A percentile compares a stretch with the other conserved stretches of the same genome.
Evolutionary conservation across 768 basidiomycete genomes (phyloP).

Genomic region (Leccinum disarticulatum): DNA sequence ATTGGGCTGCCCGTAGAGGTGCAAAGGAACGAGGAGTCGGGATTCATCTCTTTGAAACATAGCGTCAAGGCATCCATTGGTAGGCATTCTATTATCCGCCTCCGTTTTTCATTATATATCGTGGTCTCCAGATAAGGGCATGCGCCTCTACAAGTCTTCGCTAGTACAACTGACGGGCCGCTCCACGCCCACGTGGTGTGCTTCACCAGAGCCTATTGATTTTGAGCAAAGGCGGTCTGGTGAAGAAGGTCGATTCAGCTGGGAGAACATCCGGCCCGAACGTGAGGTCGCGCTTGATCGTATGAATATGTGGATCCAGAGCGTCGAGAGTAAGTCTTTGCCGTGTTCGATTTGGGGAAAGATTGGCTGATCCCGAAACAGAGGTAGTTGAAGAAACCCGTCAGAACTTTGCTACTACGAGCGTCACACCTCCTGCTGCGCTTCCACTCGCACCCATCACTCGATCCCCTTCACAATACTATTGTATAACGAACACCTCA

Average conservation of each 20-base stretch:
- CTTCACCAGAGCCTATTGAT: constrained; percentile 32
- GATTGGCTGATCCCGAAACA: constrained; percentile 30
- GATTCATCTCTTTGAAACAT: constrained; percentile 57
- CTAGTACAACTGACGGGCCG: constrained; percentile 41
- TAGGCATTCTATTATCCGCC: constrained; percentile 31
- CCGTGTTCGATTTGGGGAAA: background rate
- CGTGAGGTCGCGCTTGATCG: constrained; percentile 48
- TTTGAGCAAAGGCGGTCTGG: constrained; percentile 34
- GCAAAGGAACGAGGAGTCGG: constrained; percentile 35
- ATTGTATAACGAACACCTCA: constrained; percentile 30
- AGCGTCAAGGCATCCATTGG: constrained; percentile 75
- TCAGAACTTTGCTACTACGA: constrained; percentile 64
- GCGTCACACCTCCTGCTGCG: constrained; percentile 51
- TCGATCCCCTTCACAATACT: constrained; percentile 44
- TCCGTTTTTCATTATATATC: background rate
- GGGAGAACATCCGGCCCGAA: constrained; percentile 35
- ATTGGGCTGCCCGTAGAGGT: constrained; percentile 28
- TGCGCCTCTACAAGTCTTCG: constrained; percentile 67
- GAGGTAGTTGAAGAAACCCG: constrained; percentile 82
- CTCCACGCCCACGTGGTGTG: constrained; percentile 25
- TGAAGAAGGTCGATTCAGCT: constrained; percentile 35
- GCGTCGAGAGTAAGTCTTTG: constrained; percentile 69
- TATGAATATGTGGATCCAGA: constrained; percentile 80
- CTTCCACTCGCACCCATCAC: constrained; percentile 62
- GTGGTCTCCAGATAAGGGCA: constrained; percentile 56